Evolutionary conservation across 768 basidiomycete species (phyloP), one percentile per base, ranked within the genome.

Genomic region (Sistotremastrum suecicum): DNA sequence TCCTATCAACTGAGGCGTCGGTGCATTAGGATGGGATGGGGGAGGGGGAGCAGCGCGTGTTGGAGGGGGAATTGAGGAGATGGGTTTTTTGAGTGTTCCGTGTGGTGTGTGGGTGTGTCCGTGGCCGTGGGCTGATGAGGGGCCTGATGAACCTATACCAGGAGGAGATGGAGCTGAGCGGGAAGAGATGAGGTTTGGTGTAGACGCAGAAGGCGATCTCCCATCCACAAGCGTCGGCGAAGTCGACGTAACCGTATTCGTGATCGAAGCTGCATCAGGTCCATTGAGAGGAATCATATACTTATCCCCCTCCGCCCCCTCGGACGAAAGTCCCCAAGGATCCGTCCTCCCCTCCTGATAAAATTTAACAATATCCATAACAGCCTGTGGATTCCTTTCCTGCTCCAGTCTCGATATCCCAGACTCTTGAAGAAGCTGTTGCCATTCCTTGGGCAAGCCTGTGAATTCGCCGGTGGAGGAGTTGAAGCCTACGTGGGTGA

Each of bases 401-500:
- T 99, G 95, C 64, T 99, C 91, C 28, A 68, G 72, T 55, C 84
- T 78, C 36, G 89, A 91, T 58, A 98, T 97, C 45, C 95, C 95
- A 51, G 83, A 88, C 61, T 97, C 91, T 63, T 89, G 88, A 41
- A 99, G 65, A 4, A 97, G 72, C 61, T 97, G 89, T 59, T 99
- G 95, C 95, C 95, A 99, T 67, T 98, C 94, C 63, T 94, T 94
- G 3, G 95, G 95, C 33, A 99, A 71, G 2, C 95, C 95, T 6
- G 89, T 91, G 66, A 92, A 98, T 65, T 99, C 94, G 48, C 95
- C 95, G 0, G 94, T 98, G 47, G 89, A 94, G 5, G 88, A 87
- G 63, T 99, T 97, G 78, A 97, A 98, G 49, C 94, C 94, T 59
- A 99, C 95, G 60, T 99, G 95, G 3, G 95, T 98, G 57, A 99